Conservation (phyloP, 495 filamentous ascomycete species). For the Trichocladium uniseriatum region DNA sequence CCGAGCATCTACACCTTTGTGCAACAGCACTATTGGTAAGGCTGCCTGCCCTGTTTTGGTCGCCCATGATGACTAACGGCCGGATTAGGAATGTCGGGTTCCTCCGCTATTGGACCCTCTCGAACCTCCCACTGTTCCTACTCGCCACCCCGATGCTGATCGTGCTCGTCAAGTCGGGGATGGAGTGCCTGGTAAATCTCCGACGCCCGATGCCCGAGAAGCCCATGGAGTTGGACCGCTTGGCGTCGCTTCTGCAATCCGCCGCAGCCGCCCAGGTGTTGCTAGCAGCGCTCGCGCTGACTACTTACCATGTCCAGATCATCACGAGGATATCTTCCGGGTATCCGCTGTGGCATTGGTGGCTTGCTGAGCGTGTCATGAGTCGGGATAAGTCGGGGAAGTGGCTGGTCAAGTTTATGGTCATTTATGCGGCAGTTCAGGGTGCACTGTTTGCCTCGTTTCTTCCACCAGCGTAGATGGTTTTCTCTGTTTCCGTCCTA, state of each 20-base stretch:
- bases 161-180: slow-evolving; percentile 54
- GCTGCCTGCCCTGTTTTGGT: not conserved
- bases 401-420: slow-evolving; percentile 47
- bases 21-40: slow-evolving; percentile 82
- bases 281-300: slow-evolving; percentile 60
- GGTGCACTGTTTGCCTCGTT: slow-evolving; percentile 83
- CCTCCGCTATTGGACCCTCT: slow-evolving; percentile 79
- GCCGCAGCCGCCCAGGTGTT: slow-evolving; percentile 66
- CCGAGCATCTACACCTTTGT: slow-evolving; percentile 92
- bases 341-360: slow-evolving; percentile 87
- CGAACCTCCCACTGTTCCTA: slow-evolving; percentile 82
- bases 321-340: slow-evolving; percentile 82
- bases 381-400: slow-evolving; percentile 21
- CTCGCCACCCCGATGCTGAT: slow-evolving; percentile 69
- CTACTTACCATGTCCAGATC: slow-evolving; percentile 85
- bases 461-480: slow-evolving; percentile 69
- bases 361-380: slow-evolving; percentile 43
- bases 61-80: not conserved
- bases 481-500: no score
- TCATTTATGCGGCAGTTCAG: slow-evolving; percentile 75
- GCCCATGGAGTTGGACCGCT: slow-evolving; percentile 13
- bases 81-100: slow-evolving; percentile 68
- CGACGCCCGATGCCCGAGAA: not conserved
- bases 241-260: slow-evolving; percentile 33
- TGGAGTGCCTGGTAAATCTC: slow-evolving; percentile 33